Evolutionary conservation across 805 yeast species (phyloP).

Genomic region (Teunomyces panamensis): DNA sequence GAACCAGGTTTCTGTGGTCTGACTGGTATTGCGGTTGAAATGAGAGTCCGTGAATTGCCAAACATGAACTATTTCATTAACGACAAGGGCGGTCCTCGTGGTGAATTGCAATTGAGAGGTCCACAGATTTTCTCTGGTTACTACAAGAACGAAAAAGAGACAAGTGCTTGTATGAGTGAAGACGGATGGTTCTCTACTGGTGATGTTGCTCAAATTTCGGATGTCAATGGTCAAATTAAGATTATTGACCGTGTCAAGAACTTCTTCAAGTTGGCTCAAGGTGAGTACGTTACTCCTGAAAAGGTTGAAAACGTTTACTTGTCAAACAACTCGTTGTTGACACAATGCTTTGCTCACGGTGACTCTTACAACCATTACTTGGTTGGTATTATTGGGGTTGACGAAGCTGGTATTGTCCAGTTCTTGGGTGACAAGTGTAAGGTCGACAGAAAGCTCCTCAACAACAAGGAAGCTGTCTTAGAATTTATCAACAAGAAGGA

Average conservation of each 20-base stretch:
- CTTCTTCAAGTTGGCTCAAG: slow-evolving; percentile 31
- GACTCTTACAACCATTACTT: slow-evolving; percentile 20
- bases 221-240: slow-evolving; percentile 17
- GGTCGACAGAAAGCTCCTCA: slow-evolving; percentile 5
- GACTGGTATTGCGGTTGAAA: slow-evolving; percentile 15
- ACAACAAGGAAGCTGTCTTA: slow-evolving; percentile 9
- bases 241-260: slow-evolving; percentile 32
- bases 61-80: slow-evolving; percentile 20
- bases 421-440: slow-evolving; percentile 15
- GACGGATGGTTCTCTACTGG: slow-evolving; percentile 32
- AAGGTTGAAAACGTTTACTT: slow-evolving; percentile 26
- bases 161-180: slow-evolving; percentile 14
- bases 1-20: slow-evolving; percentile 25
- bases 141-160: slow-evolving; percentile 25
- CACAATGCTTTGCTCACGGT: slow-evolving; percentile 23
- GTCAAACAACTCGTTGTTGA: slow-evolving; percentile 15
- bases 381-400: slow-evolving; percentile 25
- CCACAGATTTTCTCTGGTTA: slow-evolving; percentile 23
- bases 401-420: slow-evolving; percentile 11
- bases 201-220: slow-evolving; percentile 15
- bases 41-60: slow-evolving; percentile 21
- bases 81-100: slow-evolving; percentile 26
- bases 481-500: slow-evolving; percentile 15
- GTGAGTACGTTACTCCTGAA: slow-evolving; percentile 31
- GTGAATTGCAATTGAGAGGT: slow-evolving; percentile 26